phyloP scores from a whole-genome alignment of 441 rosid genomes.

The Adansonia rubrostipa region DNA sequence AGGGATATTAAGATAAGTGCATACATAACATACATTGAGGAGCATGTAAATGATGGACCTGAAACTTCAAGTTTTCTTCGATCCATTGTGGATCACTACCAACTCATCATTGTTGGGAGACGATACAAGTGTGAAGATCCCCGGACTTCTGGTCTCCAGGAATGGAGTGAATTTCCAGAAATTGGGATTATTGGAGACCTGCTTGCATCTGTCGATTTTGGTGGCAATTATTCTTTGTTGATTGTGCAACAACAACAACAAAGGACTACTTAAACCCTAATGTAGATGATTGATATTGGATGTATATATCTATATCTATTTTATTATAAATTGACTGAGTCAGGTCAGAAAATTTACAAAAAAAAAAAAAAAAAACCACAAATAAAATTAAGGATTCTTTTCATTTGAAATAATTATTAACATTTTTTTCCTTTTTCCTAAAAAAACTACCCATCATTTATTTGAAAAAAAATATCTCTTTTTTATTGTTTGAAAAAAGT shows the following conservation, averaged over 20 bases:
- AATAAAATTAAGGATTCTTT: too few species aligned
- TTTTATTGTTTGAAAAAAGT: too few species aligned
- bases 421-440: too few species aligned
- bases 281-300: too few species aligned
- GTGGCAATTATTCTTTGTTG: constrained; percentile 23
- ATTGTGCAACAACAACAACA: constrained; percentile 36
- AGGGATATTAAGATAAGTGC: constrained; percentile 3
- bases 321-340: too few species aligned
- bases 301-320: too few species aligned
- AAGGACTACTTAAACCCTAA: too few species aligned
- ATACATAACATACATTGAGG: constrained; percentile 18
- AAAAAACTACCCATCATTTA: too few species aligned
- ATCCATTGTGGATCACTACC: neutral
- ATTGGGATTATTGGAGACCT: constrained; percentile 29
- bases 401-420: too few species aligned
- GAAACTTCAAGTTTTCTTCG: neutral
- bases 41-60: constrained; percentile 20
- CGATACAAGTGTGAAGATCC: constrained; percentile 15
- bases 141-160: constrained; percentile 14
- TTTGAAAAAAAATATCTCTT: too few species aligned
- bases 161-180: constrained; percentile 25
- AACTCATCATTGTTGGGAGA: constrained; percentile 33
- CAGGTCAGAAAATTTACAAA: too few species aligned
- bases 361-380: too few species aligned
- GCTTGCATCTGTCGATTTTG: constrained; percentile 23